Conservation (phyloP, 495 filamentous ascomycete species). For the Elasticomyces elasticus region DNA sequence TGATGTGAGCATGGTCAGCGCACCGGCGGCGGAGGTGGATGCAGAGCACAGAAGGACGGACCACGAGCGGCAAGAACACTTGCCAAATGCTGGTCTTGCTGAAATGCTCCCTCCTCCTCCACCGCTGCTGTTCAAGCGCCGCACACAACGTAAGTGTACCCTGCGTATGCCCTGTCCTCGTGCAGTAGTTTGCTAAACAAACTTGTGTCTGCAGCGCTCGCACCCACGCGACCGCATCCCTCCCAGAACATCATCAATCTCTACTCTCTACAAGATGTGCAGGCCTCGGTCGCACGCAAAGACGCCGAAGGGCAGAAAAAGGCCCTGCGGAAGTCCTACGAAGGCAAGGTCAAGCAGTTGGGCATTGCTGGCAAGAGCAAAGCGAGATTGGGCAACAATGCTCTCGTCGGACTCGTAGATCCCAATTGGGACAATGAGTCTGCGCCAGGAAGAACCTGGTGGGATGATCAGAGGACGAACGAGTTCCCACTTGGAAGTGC, state of each 20-base stretch:
- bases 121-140: slow-evolving; percentile 29
- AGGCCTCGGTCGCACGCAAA: slow-evolving; percentile 52
- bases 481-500: slow-evolving; percentile 54
- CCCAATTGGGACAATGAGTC: slow-evolving; percentile 55
- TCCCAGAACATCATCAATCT: slow-evolving; percentile 54
- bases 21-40: not conserved
- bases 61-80: slow-evolving; percentile 32
- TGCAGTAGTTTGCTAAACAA: slow-evolving; percentile 14
- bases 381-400: slow-evolving; percentile 19
- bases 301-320: slow-evolving; percentile 63
- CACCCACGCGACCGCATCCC: slow-evolving; percentile 43
- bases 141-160: slow-evolving; percentile 31
- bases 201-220: slow-evolving; percentile 30
- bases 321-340: slow-evolving; percentile 63
- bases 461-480: slow-evolving; percentile 56
- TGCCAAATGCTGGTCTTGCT: not conserved
- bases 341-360: slow-evolving; percentile 55
- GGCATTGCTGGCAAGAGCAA: slow-evolving; percentile 56
- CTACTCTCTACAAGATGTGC: slow-evolving; percentile 51
- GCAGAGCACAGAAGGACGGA: slow-evolving; percentile 28
- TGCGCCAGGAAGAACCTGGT: slow-evolving; percentile 55
- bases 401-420: slow-evolving; percentile 47
- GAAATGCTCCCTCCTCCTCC: slow-evolving; percentile 17
- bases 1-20: slow-evolving; percentile 6
- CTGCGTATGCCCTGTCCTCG: slow-evolving; percentile 14